Base-by-base conservation (phyloP, 2,329 filamentous ascomycete species). In the Colletotrichum salicis region DNA sequence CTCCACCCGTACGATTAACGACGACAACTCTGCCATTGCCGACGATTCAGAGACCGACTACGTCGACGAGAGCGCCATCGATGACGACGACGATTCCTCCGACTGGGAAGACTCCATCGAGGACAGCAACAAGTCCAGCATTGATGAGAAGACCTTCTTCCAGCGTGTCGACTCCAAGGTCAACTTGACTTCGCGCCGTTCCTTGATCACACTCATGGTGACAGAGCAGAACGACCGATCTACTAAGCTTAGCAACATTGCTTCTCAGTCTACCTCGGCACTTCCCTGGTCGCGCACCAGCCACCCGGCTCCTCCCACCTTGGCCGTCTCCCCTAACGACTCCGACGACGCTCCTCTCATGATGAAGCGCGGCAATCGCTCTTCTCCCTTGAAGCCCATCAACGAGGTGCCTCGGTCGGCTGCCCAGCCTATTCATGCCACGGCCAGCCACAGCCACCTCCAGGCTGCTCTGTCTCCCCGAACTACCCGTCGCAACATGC, bases 401-500 rank as follows among this genome's bases (percentile, higher is more conserved):
- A 88, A 83, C 69, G 91, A 92, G 77, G 85, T 91, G 57, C 90
- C 93, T 54, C 89, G 92, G 55, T 92, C 94, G 1, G 80, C 79
- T 4, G 88, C 89, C 0, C 94, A 96, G 81, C 94, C 95, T 33
- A 97, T 97, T 78, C 89, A 92, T 77, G 89, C 92, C 78, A 92
- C 90, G 15, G 89, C 92, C 24, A 73, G 71, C 61, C 91, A 91
- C 69, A 80, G 82, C 51, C 81, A 86, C 59, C 90, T 93, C 75
- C 92, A 94, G 67, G 90, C 91, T 33, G 93, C 94, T 1, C 88
- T 97, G 75, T 98, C 96, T 5, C 96, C 96, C 4, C 91, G 95
- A 70, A 98, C 96, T 0, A 98, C 95, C 0, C 90, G 96, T 63
- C 90, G 95, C 72, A 97, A 98, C 82, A 99, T 99, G 96, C 88